These are phyloP conservation scores for Hymenoscyphus occultus DNA, from an alignment of 2,329 filamentous ascomycete genomes.

Conservation along the genomic window DNA sequence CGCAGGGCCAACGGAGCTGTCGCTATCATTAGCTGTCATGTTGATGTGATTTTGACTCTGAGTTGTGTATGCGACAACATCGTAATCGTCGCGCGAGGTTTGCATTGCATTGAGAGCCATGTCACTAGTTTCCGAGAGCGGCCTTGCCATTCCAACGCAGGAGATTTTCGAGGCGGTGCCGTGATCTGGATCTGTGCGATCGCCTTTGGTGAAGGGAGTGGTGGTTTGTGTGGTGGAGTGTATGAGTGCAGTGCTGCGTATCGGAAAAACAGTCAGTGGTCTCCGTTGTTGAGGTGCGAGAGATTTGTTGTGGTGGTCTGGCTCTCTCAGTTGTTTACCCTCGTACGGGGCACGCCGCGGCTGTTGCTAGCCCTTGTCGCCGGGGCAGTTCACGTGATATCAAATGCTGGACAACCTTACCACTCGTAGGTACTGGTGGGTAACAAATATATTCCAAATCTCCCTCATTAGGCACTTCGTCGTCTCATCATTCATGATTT, in stretches of 20 bases:
- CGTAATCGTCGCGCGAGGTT: constrained; percentile 24
- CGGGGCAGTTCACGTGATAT: too few species aligned
- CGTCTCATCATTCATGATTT: not conserved
- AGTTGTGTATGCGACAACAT: constrained; percentile 27
- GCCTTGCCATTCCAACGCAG: constrained; percentile 26
- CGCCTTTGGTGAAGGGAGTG: not conserved
- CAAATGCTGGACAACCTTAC: too few species aligned
- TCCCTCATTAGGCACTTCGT: not conserved
- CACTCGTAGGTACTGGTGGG: too few species aligned
- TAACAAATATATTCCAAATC: not conserved
- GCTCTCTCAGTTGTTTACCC: not conserved
- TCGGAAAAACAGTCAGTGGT: constrained; percentile 4
- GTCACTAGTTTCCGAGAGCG: constrained; percentile 22
- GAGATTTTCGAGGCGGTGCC: constrained; percentile 10
- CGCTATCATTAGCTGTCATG: constrained; percentile 23
- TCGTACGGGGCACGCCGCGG: too few species aligned
- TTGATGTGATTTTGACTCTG: constrained; percentile 14
- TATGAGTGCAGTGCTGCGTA: not conserved
- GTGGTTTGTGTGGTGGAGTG: too few species aligned
- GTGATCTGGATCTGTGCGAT: not conserved
- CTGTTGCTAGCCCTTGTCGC: too few species aligned
- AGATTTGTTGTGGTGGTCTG: too few species aligned
- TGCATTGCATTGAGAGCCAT: constrained; percentile 26
- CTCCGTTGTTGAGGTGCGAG: not conserved
- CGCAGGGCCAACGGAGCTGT: constrained; percentile 23